These are phyloP conservation scores for Lactifluus pinguis DNA, from an alignment of 768 basidiomycete genomes.

Conservation along the genomic window DNA sequence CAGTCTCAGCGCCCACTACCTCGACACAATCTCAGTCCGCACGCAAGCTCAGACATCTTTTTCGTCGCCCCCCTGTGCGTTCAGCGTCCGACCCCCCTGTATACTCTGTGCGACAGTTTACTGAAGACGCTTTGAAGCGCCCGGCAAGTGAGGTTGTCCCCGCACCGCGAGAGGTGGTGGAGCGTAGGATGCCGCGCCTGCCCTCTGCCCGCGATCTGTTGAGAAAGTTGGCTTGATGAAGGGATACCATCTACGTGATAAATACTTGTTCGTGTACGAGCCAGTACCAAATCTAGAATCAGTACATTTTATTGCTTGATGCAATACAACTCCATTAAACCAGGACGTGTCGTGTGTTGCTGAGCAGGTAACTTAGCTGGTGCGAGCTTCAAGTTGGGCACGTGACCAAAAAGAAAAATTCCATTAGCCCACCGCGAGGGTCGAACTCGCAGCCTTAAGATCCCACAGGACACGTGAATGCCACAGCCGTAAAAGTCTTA, in stretches of 20 bases:
- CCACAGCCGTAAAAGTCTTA: constrained; percentile 40
- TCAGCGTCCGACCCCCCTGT: constrained; percentile 9
- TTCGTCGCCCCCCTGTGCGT: constrained; percentile 12
- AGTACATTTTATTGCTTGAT: too few relatives aligned
- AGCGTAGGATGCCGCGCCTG: constrained; percentile 14
- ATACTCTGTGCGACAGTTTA: not conserved
- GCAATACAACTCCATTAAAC: too few relatives aligned
- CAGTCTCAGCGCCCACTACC: not conserved
- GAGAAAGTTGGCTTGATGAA: constrained; percentile 10
- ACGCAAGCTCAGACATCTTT: constrained; percentile 8
- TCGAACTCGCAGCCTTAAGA: constrained; percentile 59
- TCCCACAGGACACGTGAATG: constrained; percentile 19
- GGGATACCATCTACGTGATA: not conserved
- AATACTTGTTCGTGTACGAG: not conserved
- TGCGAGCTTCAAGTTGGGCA: too few relatives aligned
- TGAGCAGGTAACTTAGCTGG: too few relatives aligned
- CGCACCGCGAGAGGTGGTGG: not conserved
- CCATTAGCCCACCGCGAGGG: constrained; percentile 50
- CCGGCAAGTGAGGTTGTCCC: constrained; percentile 9
- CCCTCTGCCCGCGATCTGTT: constrained; percentile 11
- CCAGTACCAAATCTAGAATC: too few relatives aligned
- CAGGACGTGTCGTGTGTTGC: too few relatives aligned
- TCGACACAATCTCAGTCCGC: not conserved
- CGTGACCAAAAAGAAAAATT: not conserved
- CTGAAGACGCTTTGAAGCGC: not conserved